phyloP scores from a whole-genome alignment of 2,329 filamentous ascomycete species.

The Curvularia sp. region DNA sequence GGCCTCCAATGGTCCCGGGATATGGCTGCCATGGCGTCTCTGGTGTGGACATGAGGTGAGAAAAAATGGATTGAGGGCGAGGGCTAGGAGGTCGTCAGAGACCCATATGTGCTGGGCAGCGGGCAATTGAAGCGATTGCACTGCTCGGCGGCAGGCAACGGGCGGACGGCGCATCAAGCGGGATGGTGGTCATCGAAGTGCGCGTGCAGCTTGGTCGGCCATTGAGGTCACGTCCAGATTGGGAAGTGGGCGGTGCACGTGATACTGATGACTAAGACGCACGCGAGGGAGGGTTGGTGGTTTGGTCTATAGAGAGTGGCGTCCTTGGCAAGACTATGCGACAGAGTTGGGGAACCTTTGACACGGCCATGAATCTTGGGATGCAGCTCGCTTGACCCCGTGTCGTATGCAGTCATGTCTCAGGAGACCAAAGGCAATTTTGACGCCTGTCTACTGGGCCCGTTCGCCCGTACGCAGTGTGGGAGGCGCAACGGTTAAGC shows the following conservation, averaged over 20 bases:
- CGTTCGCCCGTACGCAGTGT: not conserved
- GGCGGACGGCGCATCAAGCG: constrained; percentile 58
- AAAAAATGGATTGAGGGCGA: constrained; percentile 61
- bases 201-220: constrained; percentile 15
- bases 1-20: constrained; percentile 69
- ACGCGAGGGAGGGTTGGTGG: not conserved
- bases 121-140: constrained; percentile 53
- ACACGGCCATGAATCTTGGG: constrained; percentile 12
- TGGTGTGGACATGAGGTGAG: constrained; percentile 56
- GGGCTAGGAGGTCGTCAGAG: constrained; percentile 62
- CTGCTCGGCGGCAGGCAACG: constrained; percentile 60
- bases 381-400: constrained; percentile 7
- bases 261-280: constrained; percentile 15
- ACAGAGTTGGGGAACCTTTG: constrained; percentile 19
- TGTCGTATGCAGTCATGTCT: constrained; percentile 8
- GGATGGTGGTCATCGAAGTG: constrained; percentile 32
- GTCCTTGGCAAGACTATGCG: constrained; percentile 3
- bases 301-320: not conserved
- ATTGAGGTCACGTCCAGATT: constrained; percentile 17
- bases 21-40: constrained; percentile 64
- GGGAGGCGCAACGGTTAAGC: not conserved
- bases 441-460: constrained; percentile 13
- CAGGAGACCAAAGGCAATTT: constrained; percentile 8
- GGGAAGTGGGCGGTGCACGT: constrained; percentile 21
- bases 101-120: constrained; percentile 63